phyloP scores from a whole-genome alignment of 768 basidiomycete species.

The Suillus alpinus region DNA sequence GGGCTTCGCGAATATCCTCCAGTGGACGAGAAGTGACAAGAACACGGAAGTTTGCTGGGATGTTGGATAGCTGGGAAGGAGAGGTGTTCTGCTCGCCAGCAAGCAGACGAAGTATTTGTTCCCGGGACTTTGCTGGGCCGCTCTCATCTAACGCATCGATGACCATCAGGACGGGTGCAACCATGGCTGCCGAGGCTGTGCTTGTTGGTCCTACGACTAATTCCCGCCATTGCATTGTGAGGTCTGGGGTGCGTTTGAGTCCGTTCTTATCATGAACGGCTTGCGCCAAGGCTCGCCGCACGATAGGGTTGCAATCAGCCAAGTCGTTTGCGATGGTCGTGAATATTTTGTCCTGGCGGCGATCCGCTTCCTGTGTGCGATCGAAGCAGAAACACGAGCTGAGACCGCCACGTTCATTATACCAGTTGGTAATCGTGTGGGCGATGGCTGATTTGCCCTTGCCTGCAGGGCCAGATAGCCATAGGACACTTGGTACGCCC shows the following conservation, averaged over 20 bases:
- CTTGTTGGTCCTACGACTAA: constrained; percentile 13
- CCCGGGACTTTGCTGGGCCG: constrained; percentile 1
- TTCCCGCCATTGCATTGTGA: constrained; percentile 12
- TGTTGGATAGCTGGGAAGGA: background rate
- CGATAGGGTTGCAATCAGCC: background rate
- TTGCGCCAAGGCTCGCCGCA: background rate
- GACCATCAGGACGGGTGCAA: constrained; percentile 22
- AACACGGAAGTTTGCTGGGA: constrained; percentile 12
- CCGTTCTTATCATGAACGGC: background rate
- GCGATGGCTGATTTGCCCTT: constrained; percentile 21
- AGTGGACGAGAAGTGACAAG: constrained; percentile 15
- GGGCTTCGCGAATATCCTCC: constrained; percentile 2
- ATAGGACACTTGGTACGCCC: constrained; percentile 7
- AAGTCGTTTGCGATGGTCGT: background rate
- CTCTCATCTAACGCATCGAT: constrained; percentile 25
- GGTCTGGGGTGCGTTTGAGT: background rate
- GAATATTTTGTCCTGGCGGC: constrained; percentile 2
- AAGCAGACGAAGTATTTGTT: constrained; percentile 12
- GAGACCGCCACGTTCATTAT: constrained; percentile 8
- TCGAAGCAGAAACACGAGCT: constrained; percentile 17
- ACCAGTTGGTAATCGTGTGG: constrained; percentile 12
- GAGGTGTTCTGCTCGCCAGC: background rate
- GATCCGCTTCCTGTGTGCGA: background rate
- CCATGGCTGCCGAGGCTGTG: background rate
- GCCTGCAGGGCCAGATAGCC: constrained; percentile 12